Percentiles rank a stretch among this genome's conserved stretches.
phyloP scores from a whole-genome alignment of 1,139 yeast species.

The Candida tetrigidarum region DNA sequence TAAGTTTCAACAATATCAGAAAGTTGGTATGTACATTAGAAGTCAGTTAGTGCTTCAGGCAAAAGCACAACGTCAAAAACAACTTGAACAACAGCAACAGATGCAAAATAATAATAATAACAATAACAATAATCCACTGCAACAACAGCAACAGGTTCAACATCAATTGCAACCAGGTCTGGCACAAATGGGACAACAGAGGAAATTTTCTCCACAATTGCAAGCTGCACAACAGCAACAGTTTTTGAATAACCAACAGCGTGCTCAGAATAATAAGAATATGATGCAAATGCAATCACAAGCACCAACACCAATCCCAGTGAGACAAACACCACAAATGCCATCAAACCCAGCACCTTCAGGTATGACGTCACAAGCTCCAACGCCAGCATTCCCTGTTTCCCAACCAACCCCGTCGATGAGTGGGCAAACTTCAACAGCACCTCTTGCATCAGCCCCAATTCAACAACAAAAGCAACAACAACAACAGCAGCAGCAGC shows the following conservation, averaged over 20 bases:
- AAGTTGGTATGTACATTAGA: conserved; percentile 44
- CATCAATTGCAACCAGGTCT: conserved; percentile 14
- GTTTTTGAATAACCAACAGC: conserved; percentile 11
- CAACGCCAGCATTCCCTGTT: conserved; percentile 30
- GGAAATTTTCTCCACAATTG: conserved; percentile 12
- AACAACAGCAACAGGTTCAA: conserved; percentile 12
- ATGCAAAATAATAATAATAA: conserved; percentile 1
- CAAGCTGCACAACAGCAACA: conserved; percentile 11
- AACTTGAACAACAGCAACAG: conserved; percentile 13
- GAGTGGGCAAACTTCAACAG: background rate
- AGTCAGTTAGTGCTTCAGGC: conserved; percentile 45
- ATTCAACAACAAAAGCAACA: conserved; percentile 11
- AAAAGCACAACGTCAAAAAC: conserved; percentile 20
- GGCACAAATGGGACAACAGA: conserved; percentile 9
- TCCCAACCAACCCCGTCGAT: conserved; percentile 16
- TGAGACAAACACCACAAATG: conserved; percentile 16
- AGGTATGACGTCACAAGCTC: conserved; percentile 9
- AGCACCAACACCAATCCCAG: conserved; percentile 13
- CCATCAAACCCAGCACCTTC: conserved; percentile 10
- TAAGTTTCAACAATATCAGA: conserved; percentile 43
- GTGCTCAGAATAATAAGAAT: conserved; percentile 11
- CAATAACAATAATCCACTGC: background rate
- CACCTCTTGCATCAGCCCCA: conserved; percentile 8
- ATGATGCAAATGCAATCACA: conserved; percentile 15
- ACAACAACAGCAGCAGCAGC: conserved; percentile 12